These are phyloP conservation scores for Chlorella sp. DNA, from an alignment of 139 green algal species.

Conservation along the genomic window DNA sequence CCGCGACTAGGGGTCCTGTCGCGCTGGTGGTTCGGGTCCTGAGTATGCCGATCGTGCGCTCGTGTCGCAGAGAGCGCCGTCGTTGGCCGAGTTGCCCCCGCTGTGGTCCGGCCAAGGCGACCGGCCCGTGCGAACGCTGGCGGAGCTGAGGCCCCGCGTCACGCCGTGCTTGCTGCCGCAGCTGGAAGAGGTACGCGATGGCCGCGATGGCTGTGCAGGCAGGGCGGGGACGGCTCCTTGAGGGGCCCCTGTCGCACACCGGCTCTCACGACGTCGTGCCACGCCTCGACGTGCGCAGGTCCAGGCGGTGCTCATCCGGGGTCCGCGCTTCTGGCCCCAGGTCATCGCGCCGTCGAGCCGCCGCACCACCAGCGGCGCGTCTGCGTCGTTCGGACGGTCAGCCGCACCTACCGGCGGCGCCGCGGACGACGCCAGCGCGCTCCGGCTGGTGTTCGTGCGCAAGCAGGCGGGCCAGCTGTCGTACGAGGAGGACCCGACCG, in stretches of 20 bases:
- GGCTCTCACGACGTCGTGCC: no score
- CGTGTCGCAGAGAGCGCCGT: neutral
- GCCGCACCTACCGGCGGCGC: no score
- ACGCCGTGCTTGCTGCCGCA: no score
- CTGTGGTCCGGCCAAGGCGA: no score
- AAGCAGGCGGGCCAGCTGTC: conserved; percentile 54
- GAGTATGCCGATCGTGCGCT: neutral
- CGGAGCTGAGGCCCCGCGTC: no score
- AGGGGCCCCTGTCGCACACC: no score
- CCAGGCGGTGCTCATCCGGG: neutral
- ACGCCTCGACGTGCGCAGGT: neutral
- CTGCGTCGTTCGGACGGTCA: no score
- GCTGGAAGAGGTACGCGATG: no score
- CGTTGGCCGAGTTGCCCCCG: neutral
- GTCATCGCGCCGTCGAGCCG: neutral
- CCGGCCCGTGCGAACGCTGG: no score
- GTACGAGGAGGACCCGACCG: conserved; percentile 61
- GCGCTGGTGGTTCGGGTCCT: neutral
- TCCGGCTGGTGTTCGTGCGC: conserved; percentile 63
- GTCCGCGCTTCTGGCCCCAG: neutral
- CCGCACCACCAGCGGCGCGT: neutral
- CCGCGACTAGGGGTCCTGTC: neutral
- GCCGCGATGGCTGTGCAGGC: no score
- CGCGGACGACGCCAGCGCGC: neutral
- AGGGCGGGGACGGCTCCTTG: no score